Percentiles rank a stretch among this genome's conserved stretches.
These are phyloP conservation scores for Gossypium thurberi DNA, from an alignment of 345 rosid species.

Conservation along the genomic window DNA sequence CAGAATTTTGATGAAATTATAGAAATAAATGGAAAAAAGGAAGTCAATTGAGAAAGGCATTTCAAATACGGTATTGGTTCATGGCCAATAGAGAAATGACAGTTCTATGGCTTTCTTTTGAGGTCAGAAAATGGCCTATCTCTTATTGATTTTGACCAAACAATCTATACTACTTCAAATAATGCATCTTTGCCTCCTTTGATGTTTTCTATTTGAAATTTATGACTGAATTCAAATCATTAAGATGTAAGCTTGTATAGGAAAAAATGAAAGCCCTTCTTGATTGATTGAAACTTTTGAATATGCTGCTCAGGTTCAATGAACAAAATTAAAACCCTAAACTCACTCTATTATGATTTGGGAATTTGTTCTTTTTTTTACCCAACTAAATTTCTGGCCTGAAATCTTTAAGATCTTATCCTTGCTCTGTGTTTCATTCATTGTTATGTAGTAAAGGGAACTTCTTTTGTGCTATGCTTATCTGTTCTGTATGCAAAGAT, in stretches of 20 bases:
- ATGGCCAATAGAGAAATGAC: conserved; percentile 7
- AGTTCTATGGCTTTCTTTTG: not conserved
- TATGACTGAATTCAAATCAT: not conserved
- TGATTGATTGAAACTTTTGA: not conserved
- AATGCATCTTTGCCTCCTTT: not conserved
- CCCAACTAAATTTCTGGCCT: not conserved
- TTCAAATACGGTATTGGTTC: not conserved
- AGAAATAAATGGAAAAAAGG: not conserved
- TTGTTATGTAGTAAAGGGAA: too few species aligned
- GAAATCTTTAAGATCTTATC: not conserved
- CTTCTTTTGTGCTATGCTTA: too few species aligned
- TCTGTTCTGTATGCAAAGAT: too few species aligned
- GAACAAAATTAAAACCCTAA: not conserved
- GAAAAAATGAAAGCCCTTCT: not conserved
- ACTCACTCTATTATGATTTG: too few species aligned
- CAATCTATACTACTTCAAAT: conserved; percentile 10
- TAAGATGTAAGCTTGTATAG: not conserved
- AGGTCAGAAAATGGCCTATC: conserved; percentile 1
- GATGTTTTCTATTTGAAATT: not conserved
- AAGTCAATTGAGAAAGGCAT: conserved; percentile 13
- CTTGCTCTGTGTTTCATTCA: not conserved
- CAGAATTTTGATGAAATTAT: not conserved
- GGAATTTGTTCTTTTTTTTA: not conserved
- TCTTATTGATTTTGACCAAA: conserved; percentile 13
- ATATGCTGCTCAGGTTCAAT: not conserved